Evolutionary conservation across 352 stramenopile species (phyloP).

Genomic region (Plasmopara muralis): DNA sequence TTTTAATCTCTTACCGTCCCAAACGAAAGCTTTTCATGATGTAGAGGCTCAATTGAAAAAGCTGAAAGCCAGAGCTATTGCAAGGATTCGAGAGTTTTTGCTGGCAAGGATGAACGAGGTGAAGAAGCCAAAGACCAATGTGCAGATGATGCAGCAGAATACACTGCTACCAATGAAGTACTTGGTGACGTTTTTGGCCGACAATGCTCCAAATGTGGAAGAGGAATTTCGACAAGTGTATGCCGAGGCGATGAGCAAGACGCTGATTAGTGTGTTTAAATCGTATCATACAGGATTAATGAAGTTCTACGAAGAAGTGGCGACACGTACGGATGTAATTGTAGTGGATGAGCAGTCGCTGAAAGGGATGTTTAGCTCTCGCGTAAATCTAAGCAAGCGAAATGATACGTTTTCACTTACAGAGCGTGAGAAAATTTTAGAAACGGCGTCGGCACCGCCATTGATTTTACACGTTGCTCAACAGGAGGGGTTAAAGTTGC

Average conservation of each 20-base stretch:
- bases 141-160: constrained; percentile 98
- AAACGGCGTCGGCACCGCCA: constrained; percentile 68
- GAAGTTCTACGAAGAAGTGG: constrained; percentile 92
- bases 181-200: constrained; percentile 91
- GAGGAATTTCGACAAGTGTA: constrained; percentile 95
- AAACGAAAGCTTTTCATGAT: constrained; percentile 90
- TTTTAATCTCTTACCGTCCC: constrained; percentile 81
- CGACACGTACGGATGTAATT: constrained; percentile 90
- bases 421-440: constrained; percentile 87
- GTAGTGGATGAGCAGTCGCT: constrained; percentile 93
- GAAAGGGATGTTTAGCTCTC: constrained; percentile 73
- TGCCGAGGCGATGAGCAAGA: constrained; percentile 96
- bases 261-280: constrained; percentile 92
- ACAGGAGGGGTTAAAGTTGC: constrained; percentile 87
- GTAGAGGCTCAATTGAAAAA: constrained; percentile 90
- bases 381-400: constrained; percentile 94
- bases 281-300: constrained; percentile 94
- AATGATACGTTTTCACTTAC: constrained; percentile 92
- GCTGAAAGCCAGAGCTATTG: constrained; percentile 67
- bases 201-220: constrained; percentile 90
- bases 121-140: constrained; percentile 96
- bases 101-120: constrained; percentile 90
- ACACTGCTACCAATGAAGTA: constrained; percentile 95
- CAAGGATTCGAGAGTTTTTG: constrained; percentile 90
- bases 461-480: constrained; percentile 94